phyloP scores from a whole-genome alignment of 129 eudicot genomes.

The Flaveria ramosissima region DNA sequence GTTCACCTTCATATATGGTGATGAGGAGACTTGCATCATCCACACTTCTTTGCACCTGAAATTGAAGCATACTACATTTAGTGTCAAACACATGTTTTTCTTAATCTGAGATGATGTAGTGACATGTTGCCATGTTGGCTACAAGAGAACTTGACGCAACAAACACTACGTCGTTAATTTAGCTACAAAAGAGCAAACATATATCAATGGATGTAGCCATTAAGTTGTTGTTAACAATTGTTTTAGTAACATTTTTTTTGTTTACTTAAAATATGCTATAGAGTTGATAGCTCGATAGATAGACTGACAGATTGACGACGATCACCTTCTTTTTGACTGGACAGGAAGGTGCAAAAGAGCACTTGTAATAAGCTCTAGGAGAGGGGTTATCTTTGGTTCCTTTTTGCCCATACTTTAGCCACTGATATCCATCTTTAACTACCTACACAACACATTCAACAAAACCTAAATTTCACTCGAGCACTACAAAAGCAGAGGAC shows the following conservation, averaged over 20 bases:
- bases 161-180: too few relatives aligned
- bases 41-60: constrained; percentile 59
- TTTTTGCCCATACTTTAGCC: constrained; percentile 91
- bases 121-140: background rate
- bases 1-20: constrained; percentile 83
- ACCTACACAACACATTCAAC: constrained; percentile 32
- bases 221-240: background rate
- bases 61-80: background rate
- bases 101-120: background rate
- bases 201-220: too few relatives aligned
- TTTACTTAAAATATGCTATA: background rate
- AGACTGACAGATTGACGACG: background rate
- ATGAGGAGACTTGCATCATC: constrained; percentile 56
- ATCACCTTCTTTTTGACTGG: constrained; percentile 79
- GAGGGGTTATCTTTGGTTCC: constrained; percentile 88
- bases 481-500: background rate
- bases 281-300: background rate
- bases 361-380: constrained; percentile 82
- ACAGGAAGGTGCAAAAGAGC: constrained; percentile 70
- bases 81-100: background rate
- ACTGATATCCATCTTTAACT: constrained; percentile 79
- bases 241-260: background rate
- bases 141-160: background rate
- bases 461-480: background rate
- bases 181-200: too few relatives aligned